A percentile compares a stretch with the other conserved stretches of the same genome.
These are phyloP conservation scores for Sugiyamaella americana DNA, from an alignment of 805 yeast species.

Conservation along the genomic window DNA sequence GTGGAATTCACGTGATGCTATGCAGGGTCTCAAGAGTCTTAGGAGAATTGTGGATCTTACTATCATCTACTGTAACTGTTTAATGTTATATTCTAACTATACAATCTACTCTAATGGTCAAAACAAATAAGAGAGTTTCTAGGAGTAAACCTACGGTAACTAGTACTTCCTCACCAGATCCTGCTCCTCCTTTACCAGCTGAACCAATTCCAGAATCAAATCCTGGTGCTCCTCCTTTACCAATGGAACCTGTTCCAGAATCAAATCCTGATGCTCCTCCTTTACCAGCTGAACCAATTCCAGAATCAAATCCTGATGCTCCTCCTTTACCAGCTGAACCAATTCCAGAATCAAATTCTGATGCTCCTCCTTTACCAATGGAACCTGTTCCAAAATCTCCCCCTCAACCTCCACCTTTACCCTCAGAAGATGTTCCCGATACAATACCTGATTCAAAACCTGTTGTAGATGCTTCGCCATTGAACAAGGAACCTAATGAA, in stretches of 20 bases:
- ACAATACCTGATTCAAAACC: too few relatives aligned
- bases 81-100: too few relatives aligned
- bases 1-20: too few relatives aligned
- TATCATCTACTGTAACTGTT: too few relatives aligned
- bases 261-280: conserved; percentile 4
- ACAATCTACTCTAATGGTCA: too few relatives aligned
- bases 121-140: too few relatives aligned
- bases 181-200: neutral
- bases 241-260: conserved; percentile 7
- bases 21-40: too few relatives aligned
- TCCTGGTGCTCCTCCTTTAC: too few relatives aligned
- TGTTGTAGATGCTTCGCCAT: neutral
- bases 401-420: conserved; percentile 3
- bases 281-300: conserved; percentile 1
- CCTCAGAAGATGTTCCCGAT: conserved; percentile 4
- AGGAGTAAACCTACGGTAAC: too few relatives aligned
- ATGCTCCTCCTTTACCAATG: conserved; percentile 12
- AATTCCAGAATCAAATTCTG: conserved; percentile 6
- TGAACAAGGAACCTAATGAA: neutral
- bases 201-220: neutral
- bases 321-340: conserved; percentile 6
- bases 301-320: conserved; percentile 4
- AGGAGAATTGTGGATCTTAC: too few relatives aligned
- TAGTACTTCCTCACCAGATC: too few relatives aligned
- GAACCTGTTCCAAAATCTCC: conserved; percentile 15